These are phyloP conservation scores for Xenoacremonium recifei DNA, from an alignment of 2,329 filamentous ascomycete species.

Conservation along the genomic window DNA sequence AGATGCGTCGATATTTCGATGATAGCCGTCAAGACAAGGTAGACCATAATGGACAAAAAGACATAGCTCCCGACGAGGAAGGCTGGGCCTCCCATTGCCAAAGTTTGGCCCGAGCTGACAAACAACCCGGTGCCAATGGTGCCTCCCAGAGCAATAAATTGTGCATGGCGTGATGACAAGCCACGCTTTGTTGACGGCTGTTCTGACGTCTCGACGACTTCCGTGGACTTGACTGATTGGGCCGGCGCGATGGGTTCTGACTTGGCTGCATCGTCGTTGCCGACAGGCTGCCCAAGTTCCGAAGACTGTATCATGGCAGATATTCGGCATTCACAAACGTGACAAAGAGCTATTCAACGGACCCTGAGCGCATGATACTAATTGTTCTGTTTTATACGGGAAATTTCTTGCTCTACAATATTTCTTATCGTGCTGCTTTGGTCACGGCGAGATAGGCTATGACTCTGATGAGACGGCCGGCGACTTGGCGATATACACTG, in stretches of 20 bases:
- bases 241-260: not conserved
- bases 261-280: not conserved
- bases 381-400: no score
- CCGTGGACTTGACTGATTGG: not conserved
- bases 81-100: constrained; percentile 30
- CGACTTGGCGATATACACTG: no score
- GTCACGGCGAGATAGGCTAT: no score
- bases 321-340: no score
- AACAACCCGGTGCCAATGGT: constrained; percentile 11
- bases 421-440: no score
- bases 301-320: not conserved
- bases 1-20: constrained; percentile 31
- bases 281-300: not conserved
- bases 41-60: constrained; percentile 54
- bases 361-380: no score
- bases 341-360: no score
- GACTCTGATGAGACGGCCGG: no score
- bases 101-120: constrained; percentile 8
- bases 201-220: not conserved
- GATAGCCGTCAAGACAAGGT: constrained; percentile 49
- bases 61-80: constrained; percentile 45
- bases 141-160: constrained; percentile 19
- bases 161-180: constrained; percentile 34
- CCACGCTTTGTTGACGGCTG: constrained; percentile 1
- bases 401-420: no score